Evolutionary conservation across 2,329 filamentous ascomycete species (phyloP), one percentile per base, ranked within the genome.

Genomic region (Trichoderma polysporum): DNA sequence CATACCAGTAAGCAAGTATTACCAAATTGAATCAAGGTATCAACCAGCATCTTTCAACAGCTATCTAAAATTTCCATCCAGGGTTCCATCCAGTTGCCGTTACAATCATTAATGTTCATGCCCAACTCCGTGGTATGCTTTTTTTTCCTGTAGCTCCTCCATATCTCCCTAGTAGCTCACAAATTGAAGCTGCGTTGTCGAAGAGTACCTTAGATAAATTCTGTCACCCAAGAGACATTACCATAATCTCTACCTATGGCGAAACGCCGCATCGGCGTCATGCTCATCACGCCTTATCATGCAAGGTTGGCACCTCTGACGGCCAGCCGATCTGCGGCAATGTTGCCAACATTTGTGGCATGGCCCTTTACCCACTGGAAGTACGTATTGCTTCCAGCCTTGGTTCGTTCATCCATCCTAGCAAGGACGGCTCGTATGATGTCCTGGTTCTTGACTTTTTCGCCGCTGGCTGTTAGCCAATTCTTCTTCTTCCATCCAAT

Each of bases 281-380:
- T 54, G 62, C 39, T 31, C 37, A 62, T 41, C 2, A 22, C 12
- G 41, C n/a, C 25, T 10, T 73, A 76, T 76, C 35, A 54, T 12
- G 47, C 25, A 12, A 64, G 49, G 57, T 71, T 77, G 6, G 79
- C 77, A 3, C 80, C 79, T 27, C 70, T 69, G 37, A 92, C 90
- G 1, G 94, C 94, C 69, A 97, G 81, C 68, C 78, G 78, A 81
- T 98, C 94, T 1, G 95, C 95, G 13, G 88, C 91, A 52, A 88
- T 83, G 74, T 98, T 98, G 1, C 94, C 94, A 3, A 81, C 77
- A 71, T 92, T 83, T 52, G 83, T 83, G 29, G 84, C 85, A 76
- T 99, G 95, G 0, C 93, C 95, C 79, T 97, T 97, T 54, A 97
- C 88, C 94, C 94, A 98, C 69, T 89, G 85, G 74, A 97, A 95